Evolutionary conservation across 495 filamentous ascomycete genomes (phyloP).

Genomic region (Penicillium crystallinum): DNA sequence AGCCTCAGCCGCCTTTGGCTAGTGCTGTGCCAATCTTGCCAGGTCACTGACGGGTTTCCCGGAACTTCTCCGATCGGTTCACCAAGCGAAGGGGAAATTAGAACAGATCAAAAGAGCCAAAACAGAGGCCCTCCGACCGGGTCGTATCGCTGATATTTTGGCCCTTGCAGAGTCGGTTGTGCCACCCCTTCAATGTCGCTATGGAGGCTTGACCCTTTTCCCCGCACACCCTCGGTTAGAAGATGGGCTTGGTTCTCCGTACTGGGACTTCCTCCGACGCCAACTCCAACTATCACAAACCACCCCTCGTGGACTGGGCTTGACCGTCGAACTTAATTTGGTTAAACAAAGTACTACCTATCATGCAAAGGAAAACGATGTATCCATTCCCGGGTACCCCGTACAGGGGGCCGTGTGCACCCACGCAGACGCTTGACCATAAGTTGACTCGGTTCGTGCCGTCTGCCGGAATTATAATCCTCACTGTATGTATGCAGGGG

Average conservation of each 20-base stretch:
- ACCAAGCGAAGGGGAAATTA: neutral
- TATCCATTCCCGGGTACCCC: neutral
- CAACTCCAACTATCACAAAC: neutral
- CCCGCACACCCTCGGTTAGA: slow-evolving; percentile 6
- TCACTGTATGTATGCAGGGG: neutral
- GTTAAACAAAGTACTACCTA: neutral
- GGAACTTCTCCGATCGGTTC: slow-evolving; percentile 2
- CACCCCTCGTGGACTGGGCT: neutral
- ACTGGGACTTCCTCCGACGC: neutral
- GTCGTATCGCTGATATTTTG: neutral
- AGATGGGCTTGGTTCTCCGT: neutral
- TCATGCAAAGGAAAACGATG: neutral
- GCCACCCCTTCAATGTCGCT: neutral
- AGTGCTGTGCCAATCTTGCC: neutral
- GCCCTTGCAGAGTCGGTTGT: neutral
- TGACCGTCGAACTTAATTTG: neutral
- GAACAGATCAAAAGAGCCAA: neutral
- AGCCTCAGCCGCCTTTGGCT: neutral
- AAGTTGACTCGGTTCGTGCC: slow-evolving; percentile 3
- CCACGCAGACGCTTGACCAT: slow-evolving; percentile 2
- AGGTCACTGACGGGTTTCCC: neutral
- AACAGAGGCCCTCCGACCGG: neutral
- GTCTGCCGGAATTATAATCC: slow-evolving; percentile 1
- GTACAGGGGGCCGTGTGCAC: neutral
- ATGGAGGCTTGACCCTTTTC: neutral